Evolutionary conservation across 2,329 filamentous ascomycete genomes (phyloP).

Genomic region (Botryotinia narcissicola): DNA sequence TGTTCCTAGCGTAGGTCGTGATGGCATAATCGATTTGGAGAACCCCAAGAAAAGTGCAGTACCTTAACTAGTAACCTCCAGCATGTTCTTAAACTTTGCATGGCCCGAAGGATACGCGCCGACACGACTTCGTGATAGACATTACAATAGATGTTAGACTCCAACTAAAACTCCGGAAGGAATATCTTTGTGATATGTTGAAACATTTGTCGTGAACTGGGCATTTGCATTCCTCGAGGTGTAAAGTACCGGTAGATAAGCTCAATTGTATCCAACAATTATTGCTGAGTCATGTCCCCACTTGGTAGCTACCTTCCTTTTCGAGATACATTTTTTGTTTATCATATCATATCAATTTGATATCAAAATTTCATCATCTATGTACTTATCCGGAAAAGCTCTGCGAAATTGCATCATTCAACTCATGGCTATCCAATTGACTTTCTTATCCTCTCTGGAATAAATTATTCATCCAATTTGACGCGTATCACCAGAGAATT

Average conservation of each 20-base stretch:
- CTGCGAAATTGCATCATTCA: background rate
- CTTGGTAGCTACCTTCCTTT: background rate
- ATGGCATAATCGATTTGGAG: background rate
- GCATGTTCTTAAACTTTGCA: background rate
- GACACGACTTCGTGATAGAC: background rate
- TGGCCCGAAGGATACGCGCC: background rate
- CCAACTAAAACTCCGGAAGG: background rate
- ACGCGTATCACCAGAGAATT: background rate
- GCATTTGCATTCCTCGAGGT: background rate
- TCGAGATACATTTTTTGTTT: background rate
- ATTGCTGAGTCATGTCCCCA: background rate
- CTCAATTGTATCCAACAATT: background rate
- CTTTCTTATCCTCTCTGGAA: background rate
- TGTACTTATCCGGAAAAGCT: background rate
- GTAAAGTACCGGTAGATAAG: too few species aligned
- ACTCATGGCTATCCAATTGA: background rate
- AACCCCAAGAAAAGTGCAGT: background rate
- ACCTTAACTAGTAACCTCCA: background rate
- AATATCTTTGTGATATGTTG: background rate
- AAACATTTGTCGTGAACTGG: background rate
- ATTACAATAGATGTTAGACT: background rate
- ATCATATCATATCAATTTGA: background rate
- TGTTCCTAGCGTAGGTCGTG: background rate
- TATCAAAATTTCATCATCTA: background rate
- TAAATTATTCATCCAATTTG: background rate